Percentiles rank a stretch among this genome's conserved stretches.
Evolutionary conservation across 495 filamentous ascomycete genomes (phyloP).

Genomic region (Penicillium cosmopolitanum): DNA sequence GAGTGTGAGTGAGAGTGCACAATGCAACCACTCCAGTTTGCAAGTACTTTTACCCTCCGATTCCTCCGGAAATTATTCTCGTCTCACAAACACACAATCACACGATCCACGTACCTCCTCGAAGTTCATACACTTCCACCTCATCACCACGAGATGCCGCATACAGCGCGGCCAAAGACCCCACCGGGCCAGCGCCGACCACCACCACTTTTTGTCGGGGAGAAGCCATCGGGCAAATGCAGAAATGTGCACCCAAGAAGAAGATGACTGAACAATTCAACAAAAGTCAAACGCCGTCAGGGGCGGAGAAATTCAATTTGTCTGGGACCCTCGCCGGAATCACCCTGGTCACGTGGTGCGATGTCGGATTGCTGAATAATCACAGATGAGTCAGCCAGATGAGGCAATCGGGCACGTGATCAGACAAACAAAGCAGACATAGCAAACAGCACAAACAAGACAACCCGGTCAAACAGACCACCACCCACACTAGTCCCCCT

Average conservation of each 20-base stretch:
- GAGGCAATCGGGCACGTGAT: background rate
- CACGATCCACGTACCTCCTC: constrained; percentile 68
- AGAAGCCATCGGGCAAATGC: background rate
- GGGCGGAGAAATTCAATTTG: constrained; percentile 3
- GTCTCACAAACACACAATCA: no score
- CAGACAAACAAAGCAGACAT: no score
- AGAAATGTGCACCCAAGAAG: background rate
- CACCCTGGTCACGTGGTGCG: constrained; percentile 29
- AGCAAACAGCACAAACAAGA: no score
- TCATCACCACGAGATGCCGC: constrained; percentile 82
- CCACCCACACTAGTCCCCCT: background rate
- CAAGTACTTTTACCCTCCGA: no score
- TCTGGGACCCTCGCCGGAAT: constrained; percentile 2
- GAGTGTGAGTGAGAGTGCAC: background rate
- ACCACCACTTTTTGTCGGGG: constrained; percentile 73
- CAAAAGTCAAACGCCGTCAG: background rate
- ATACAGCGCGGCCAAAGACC: constrained; percentile 89
- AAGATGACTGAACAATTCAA: background rate
- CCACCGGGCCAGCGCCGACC: constrained; percentile 91
- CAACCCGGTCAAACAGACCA: no score
- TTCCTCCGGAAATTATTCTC: no score
- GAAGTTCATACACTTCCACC: constrained; percentile 93
- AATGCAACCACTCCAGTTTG: no score
- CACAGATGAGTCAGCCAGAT: background rate
- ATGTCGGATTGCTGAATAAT: constrained; percentile 19